These are phyloP conservation scores for Hypoxylon sp. DNA, from an alignment of 2,329 filamentous ascomycete genomes.

Conservation along the genomic window DNA sequence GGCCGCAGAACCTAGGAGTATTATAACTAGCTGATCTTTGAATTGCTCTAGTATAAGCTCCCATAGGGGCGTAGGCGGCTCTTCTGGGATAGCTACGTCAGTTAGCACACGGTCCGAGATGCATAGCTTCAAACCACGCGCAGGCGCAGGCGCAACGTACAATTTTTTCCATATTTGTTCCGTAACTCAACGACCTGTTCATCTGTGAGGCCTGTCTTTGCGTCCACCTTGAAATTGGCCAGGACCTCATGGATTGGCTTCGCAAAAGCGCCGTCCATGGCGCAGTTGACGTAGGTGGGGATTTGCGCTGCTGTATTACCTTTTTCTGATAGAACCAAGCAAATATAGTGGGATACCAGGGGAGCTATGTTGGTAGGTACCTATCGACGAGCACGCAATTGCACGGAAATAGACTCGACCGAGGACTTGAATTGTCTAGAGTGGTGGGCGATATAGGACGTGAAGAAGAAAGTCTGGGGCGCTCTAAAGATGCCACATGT, in stretches of 20 bases:
- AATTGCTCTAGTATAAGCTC: constrained; percentile 98
- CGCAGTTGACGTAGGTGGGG: constrained; percentile 37
- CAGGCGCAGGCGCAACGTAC: constrained; percentile 60
- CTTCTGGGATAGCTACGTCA: constrained; percentile 77
- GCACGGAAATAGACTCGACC: constrained; percentile 34
- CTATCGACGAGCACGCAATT: constrained; percentile 37
- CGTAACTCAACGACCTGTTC: constrained; percentile 70
- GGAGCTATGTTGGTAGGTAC: constrained; percentile 25
- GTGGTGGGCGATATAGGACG: constrained; percentile 35
- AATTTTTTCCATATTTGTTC: constrained; percentile 75
- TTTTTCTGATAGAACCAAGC: constrained; percentile 23
- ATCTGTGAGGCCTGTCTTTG: constrained; percentile 69
- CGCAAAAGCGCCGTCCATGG: constrained; percentile 76
- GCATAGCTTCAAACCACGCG: background rate
- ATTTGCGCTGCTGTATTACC: constrained; percentile 43
- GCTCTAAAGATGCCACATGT: constrained; percentile 55
- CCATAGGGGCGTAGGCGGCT: constrained; percentile 96
- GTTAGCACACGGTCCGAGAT: constrained; percentile 31
- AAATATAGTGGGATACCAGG: constrained; percentile 26
- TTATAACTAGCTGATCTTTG: constrained; percentile 98
- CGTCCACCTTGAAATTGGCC: constrained; percentile 69
- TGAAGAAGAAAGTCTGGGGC: constrained; percentile 31
- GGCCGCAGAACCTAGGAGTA: constrained; percentile 90
- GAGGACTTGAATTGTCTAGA: constrained; percentile 28
- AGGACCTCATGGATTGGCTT: constrained; percentile 72